Percentiles rank a stretch among this genome's conserved stretches.
Evolutionary conservation across 345 rosid species (phyloP).

Genomic region (Euphorbia tirucalli): DNA sequence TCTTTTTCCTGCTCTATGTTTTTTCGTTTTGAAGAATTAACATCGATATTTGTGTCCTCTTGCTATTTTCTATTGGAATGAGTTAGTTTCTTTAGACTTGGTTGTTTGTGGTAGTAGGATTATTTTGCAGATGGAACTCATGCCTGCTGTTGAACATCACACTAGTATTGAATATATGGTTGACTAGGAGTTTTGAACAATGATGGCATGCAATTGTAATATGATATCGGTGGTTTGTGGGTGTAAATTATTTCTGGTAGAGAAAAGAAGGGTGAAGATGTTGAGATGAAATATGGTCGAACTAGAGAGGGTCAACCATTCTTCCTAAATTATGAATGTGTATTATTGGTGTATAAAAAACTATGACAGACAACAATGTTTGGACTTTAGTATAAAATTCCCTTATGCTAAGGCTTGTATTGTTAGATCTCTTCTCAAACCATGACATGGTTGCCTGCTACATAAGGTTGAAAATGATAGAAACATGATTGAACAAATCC

Average conservation of each 20-base stretch:
- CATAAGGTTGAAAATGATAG: background rate
- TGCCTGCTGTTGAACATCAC: background rate
- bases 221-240: background rate
- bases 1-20: slow-evolving; percentile 2
- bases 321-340: background rate
- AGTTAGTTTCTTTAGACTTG: background rate
- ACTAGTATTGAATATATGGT: background rate
- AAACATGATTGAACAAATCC: background rate
- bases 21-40: background rate
- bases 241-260: background rate
- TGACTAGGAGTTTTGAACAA: background rate
- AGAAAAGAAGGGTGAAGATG: background rate
- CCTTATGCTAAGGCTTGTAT: background rate
- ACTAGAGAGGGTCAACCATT: background rate
- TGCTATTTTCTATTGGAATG: background rate
- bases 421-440: background rate
- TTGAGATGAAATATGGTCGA: background rate
- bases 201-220: background rate
- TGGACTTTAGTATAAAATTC: background rate
- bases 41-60: background rate
- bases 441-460: background rate
- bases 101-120: background rate
- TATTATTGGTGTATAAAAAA: background rate
- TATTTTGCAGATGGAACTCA: background rate
- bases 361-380: background rate